These are phyloP conservation scores for Lycium barbarum DNA, from an alignment of 257 asterid genomes.

Conservation along the genomic window DNA sequence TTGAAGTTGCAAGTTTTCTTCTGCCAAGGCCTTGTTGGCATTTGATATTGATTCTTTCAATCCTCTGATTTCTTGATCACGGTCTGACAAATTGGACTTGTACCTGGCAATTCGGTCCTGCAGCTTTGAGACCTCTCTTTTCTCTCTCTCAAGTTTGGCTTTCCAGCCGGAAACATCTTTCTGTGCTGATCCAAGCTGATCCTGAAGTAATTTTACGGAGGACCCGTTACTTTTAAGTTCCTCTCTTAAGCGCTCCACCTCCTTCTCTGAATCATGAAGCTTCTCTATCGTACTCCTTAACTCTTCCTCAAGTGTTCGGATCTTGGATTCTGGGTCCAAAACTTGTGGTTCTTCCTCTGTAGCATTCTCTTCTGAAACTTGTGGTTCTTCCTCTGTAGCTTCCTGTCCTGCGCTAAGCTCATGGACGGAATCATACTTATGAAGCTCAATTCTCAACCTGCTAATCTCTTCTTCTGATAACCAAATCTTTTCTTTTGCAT, in stretches of 20 bases:
- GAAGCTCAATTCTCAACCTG: constrained; percentile 62
- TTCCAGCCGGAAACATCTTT: constrained; percentile 65
- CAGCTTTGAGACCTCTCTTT: constrained; percentile 67
- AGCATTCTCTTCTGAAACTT: constrained; percentile 26
- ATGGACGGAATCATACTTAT: constrained; percentile 48
- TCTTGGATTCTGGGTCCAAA: constrained; percentile 41
- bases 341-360: constrained; percentile 41
- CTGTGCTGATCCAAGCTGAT: constrained; percentile 62
- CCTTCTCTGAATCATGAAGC: constrained; percentile 62
- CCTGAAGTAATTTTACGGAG: constrained; percentile 49
- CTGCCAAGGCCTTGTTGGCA: constrained; percentile 82
- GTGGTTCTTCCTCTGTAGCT: constrained; percentile 40
- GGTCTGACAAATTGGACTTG: constrained; percentile 70
- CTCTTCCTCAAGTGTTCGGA: constrained; percentile 56
- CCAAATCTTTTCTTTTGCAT: constrained; percentile 56
- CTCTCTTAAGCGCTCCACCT: constrained; percentile 49
- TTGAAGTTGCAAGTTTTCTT: constrained; percentile 74
- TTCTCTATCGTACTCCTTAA: constrained; percentile 49
- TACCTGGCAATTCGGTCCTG: constrained; percentile 76
- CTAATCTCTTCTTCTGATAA: constrained; percentile 64
- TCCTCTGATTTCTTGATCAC: constrained; percentile 83
- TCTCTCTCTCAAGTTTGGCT: constrained; percentile 64
- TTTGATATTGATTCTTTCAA: constrained; percentile 71
- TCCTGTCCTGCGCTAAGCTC: constrained; percentile 31
- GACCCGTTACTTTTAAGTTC: constrained; percentile 57